These are phyloP conservation scores for Nepenthes gracilis DNA, from an alignment of 148 eudicot genomes.

Conservation along the genomic window DNA sequence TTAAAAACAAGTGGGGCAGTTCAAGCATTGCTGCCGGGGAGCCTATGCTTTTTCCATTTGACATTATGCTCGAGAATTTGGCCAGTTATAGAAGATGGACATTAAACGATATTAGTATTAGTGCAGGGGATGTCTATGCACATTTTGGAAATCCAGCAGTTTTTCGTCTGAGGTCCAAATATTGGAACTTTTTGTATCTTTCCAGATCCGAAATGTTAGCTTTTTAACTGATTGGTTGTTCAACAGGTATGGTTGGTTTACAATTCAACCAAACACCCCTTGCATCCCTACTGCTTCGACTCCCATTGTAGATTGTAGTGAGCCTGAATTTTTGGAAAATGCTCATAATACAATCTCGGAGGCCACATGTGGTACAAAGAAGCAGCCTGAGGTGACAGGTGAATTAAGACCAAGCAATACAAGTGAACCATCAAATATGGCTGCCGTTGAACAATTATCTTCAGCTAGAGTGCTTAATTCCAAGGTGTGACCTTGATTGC, in stretches of 20 bases:
- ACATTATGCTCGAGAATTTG: constrained; percentile 18
- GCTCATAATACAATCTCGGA: background rate
- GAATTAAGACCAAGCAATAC: constrained; percentile 13
- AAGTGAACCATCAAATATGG: constrained; percentile 12
- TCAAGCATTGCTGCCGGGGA: constrained; percentile 56
- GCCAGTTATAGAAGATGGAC: constrained; percentile 48
- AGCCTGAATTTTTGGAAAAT: constrained; percentile 12
- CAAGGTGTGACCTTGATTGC: constrained; percentile 21
- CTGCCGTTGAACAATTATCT: constrained; percentile 14
- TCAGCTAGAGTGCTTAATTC: constrained; percentile 12
- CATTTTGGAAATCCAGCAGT: constrained; percentile 46
- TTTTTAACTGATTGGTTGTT: constrained; percentile 7
- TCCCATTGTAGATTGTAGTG: background rate
- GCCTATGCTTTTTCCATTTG: constrained; percentile 59
- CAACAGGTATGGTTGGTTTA: constrained; percentile 79
- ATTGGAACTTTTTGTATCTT: constrained; percentile 2
- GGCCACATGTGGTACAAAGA: constrained; percentile 3
- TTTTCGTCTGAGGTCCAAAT: constrained; percentile 70
- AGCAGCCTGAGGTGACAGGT: constrained; percentile 13
- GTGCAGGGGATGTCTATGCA: constrained; percentile 56
- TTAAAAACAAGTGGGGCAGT: constrained; percentile 67
- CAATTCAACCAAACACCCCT: constrained; percentile 17
- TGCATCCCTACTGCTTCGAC: constrained; percentile 14
- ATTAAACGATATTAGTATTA: constrained; percentile 27
- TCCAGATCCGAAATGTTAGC: background rate